phyloP scores from a whole-genome alignment of 2,329 filamentous ascomycete species.

The Grosmannia clavigera region DNA sequence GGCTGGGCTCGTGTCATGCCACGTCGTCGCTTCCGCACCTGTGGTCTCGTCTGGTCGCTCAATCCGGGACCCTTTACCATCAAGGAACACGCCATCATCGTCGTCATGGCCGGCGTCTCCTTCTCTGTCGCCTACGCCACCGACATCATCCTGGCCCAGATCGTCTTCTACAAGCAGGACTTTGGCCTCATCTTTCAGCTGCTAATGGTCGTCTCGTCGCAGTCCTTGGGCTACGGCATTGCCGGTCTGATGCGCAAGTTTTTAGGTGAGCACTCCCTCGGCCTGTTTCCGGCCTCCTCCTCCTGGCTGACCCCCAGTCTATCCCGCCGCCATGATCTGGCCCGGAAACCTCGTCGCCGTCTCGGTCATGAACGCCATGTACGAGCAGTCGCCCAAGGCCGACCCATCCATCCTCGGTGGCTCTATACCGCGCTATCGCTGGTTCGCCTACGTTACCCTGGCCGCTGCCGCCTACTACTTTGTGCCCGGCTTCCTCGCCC shows the following conservation, averaged over 20 bases:
- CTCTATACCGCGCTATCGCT: slow-evolving; percentile 44
- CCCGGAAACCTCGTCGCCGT: slow-evolving; percentile 54
- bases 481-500: slow-evolving; percentile 37
- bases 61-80: slow-evolving; percentile 59
- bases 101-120: slow-evolving; percentile 59
- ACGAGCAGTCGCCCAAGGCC: slow-evolving; percentile 41
- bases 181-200: slow-evolving; percentile 57
- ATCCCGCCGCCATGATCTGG: slow-evolving; percentile 64
- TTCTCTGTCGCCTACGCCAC: slow-evolving; percentile 61
- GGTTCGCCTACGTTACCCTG: slow-evolving; percentile 28
- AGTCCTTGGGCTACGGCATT: slow-evolving; percentile 57
- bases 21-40: slow-evolving; percentile 31
- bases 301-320: slow-evolving; percentile 25
- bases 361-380: slow-evolving; percentile 59
- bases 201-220: slow-evolving; percentile 53
- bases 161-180: slow-evolving; percentile 58
- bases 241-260: slow-evolving; percentile 56
- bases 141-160: slow-evolving; percentile 59
- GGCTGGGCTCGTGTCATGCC: slow-evolving; percentile 47
- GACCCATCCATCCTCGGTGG: slow-evolving; percentile 48
- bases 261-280: slow-evolving; percentile 29
- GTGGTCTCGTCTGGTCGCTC: slow-evolving; percentile 43
- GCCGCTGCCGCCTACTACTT: slow-evolving; percentile 39
- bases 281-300: background rate
- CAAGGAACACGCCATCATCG: slow-evolving; percentile 57